Base-by-base conservation (phyloP, 2,329 filamentous ascomycete species). In the Colletotrichum orbiculare region DNA sequence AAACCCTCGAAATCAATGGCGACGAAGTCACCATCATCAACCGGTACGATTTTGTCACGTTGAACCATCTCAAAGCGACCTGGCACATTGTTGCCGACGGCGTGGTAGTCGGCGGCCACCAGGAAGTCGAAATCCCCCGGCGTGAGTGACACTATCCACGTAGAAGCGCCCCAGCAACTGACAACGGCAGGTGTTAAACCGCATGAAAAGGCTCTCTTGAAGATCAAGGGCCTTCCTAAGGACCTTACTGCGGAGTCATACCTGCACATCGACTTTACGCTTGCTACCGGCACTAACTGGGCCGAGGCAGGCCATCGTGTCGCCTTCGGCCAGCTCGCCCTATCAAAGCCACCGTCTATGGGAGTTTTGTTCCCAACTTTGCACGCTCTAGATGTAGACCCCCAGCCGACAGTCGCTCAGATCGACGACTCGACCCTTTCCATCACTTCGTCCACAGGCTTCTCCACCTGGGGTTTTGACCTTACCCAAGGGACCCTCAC, bases 11-110 rank as follows among this genome's bases (percentile, higher is more conserved):
- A 0, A 70, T 85, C 6, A 71, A 81, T 8, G 79, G 79, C 2
- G 71, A 77, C n/a, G 71, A 73, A 2, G 74, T 87, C 2, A 77
- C 76, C 4, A 77, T 87, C 12, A 70, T 82, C 65, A 88, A 87
- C 60, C 78, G 82, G 10, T 86, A 88, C 70, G 85, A 88, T 70
- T 87, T 85, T 60, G 70, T 81, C 38, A 77, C 74, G 0, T 76
- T 88, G 4, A 82, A 85, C 61, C 82, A 87, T 64, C 71, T 88
- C 13, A 73, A 70, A 8, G 83, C 81, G 59, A 72, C 73, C 15
- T 85, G 78, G 78, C 75, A 74, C 25, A 70, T 85, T 13, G 73
- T 82, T 8, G 72, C 75, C 6, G 80, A 82, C 34, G 76, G 79
- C 7, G 58, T 74, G 7, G 70, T 76, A 41, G 69, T 78, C 3